These are phyloP conservation scores for Phaeotremella skinneri DNA, from an alignment of 768 basidiomycete species.

Conservation along the genomic window DNA sequence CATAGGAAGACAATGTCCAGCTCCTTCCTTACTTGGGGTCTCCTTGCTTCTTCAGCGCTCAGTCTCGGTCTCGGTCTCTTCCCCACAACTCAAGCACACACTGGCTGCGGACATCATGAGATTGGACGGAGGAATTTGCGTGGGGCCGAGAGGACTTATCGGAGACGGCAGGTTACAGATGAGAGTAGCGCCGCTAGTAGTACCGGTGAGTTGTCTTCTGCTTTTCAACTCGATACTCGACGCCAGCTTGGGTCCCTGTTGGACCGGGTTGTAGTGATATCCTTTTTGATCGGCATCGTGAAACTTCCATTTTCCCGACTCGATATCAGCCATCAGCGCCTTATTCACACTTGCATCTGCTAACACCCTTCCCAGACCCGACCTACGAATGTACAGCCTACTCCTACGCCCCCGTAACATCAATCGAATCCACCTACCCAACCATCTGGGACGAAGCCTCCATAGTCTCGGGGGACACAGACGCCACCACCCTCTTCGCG, in stretches of 20 bases:
- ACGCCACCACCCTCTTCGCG: conserved; percentile 40
- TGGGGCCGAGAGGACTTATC: conserved; percentile 15
- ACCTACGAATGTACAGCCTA: conserved; percentile 46
- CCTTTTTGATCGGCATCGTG: background rate
- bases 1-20: too few relatives aligned
- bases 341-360: too few relatives aligned
- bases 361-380: conserved; percentile 34
- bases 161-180: conserved; percentile 16
- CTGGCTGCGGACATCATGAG: conserved; percentile 40
- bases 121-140: conserved; percentile 33
- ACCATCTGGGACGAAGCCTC: conserved; percentile 42
- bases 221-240: background rate
- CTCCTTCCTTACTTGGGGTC: background rate
- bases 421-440: conserved; percentile 38
- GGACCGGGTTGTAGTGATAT: background rate
- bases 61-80: background rate
- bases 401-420: conserved; percentile 39
- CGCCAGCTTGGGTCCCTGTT: too few relatives aligned
- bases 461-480: conserved; percentile 47
- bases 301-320: background rate
- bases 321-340: background rate
- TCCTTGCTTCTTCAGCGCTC: background rate
- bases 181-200: conserved; percentile 29
- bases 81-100: conserved; percentile 21
- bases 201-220: conserved; percentile 20